A percentile compares a stretch with the other conserved stretches of the same genome.
Conservation (phyloP, 2,329 filamentous ascomycete species). For the Botrytis galanthina region DNA sequence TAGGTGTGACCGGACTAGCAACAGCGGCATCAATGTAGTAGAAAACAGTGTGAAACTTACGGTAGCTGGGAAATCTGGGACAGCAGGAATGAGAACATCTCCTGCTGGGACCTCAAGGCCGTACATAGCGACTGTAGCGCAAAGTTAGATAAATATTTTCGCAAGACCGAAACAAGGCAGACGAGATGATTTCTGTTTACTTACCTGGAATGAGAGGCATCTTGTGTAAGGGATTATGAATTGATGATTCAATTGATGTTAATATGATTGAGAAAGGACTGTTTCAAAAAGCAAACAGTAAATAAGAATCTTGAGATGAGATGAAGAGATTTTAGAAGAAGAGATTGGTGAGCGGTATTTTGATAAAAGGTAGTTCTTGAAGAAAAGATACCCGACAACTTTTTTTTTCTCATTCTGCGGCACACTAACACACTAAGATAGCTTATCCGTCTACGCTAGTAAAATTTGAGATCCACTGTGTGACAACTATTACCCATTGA, state of each 20-base stretch:
- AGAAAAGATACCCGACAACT: constrained; percentile 26
- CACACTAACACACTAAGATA: constrained; percentile 28
- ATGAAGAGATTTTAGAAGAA: constrained; percentile 18
- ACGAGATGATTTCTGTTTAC: not conserved
- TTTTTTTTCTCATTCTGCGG: constrained; percentile 29
- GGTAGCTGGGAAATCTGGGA: constrained; percentile 76
- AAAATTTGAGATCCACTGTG: not conserved
- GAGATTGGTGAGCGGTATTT: constrained; percentile 25
- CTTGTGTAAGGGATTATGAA: constrained; percentile 35
- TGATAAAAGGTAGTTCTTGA: constrained; percentile 21
- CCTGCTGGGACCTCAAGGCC: constrained; percentile 87
- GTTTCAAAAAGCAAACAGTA: not conserved
- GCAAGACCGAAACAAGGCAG: constrained; percentile 11
- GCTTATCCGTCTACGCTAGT: constrained; percentile 26
- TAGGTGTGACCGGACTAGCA: not conserved
- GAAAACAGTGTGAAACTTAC: constrained; percentile 53
- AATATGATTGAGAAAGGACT: not conserved
- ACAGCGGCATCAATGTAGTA: not conserved
- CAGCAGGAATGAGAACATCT: constrained; percentile 76
- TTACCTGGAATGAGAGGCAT: constrained; percentile 55
- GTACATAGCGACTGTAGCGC: constrained; percentile 69
- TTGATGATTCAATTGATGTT: constrained; percentile 20
- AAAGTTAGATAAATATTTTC: constrained; percentile 39
- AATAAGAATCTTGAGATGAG: not conserved
- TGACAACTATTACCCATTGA: not conserved